Evolutionary conservation across 2,329 filamentous ascomycete genomes (phyloP), one percentile per base, ranked within the genome.

Genomic region (Blastomyces emzantsi): DNA sequence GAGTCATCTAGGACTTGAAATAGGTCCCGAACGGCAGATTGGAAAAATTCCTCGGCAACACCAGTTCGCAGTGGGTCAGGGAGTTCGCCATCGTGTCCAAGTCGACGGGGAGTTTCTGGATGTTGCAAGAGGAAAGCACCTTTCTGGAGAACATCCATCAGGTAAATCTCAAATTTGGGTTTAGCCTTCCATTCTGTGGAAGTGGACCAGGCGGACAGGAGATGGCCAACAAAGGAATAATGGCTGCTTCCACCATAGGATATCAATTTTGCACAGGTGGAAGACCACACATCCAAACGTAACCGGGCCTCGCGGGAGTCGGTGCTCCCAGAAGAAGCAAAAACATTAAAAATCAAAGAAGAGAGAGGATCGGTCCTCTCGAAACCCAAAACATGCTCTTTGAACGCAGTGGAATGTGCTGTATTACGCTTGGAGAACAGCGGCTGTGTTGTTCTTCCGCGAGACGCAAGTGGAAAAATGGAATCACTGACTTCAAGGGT

Each of bases 91-190:
- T 88, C 87, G 51, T 90, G 71, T 80, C 75, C 91, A 87, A 76
- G 88, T 83, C 67, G 88, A 82, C 65, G 87, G 70, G 90, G 88
- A 72, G 92, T 89, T 74, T 92, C 90, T 70, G 90, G 87, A 72
- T 89, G 87, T 72, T 96, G 92, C 69, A 97, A 81, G 64, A 97
- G 81, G 73, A 97, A 97, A 49, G 92, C 89, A 68, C 94, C 94
- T 70, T 95, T 90, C 76, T 96, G 90, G 41, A 99, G 84, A 65
- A 95, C 90, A 73, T 94, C 90, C 90, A 96, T 94, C 15, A 99
- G 84, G 74, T 93, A 97, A 77, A 91, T 89, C 77, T 97, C 92
- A 81, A 99, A 87, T 67, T 92, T 94, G 68, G 88, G 85, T 70
- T 89, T 92, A 64, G 91, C 91, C 51, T 90, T 89, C 92, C 93